A percentile compares a stretch with the other conserved stretches of the same genome.
These are phyloP conservation scores for Haplosporangium sp. DNA, from an alignment of 371 early-diverging fungal genomes.

Conservation along the genomic window DNA sequence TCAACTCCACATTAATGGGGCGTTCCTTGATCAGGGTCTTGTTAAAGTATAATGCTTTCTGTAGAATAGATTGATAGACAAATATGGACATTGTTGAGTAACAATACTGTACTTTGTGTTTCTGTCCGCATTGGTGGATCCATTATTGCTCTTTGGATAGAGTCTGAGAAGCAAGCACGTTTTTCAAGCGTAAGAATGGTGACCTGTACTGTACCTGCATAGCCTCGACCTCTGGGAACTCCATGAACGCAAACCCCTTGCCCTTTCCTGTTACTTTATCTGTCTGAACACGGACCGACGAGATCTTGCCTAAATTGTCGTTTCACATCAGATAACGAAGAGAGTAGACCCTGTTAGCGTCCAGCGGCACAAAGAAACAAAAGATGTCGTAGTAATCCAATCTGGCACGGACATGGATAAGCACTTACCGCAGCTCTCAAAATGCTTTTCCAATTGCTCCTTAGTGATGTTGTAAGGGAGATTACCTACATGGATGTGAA, in stretches of 20 bases:
- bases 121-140: too few species aligned
- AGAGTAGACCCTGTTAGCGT: too few species aligned
- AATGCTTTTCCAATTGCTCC: constrained; percentile 72
- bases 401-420: too few species aligned
- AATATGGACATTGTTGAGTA: too few species aligned
- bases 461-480: constrained; percentile 74
- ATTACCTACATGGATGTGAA: constrained; percentile 63
- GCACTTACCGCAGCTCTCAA: constrained; percentile 64
- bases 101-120: too few species aligned
- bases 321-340: too few species aligned
- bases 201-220: constrained; percentile 60
- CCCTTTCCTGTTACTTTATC: constrained; percentile 79
- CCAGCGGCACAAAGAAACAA: background rate
- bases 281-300: constrained; percentile 75
- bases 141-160: too few species aligned
- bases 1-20: constrained; percentile 83
- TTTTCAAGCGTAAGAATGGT: background rate
- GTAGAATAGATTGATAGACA: background rate
- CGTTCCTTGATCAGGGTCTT: constrained; percentile 72
- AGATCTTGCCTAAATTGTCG: constrained; percentile 57
- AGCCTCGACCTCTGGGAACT: constrained; percentile 68
- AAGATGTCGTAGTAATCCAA: background rate
- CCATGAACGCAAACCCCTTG: constrained; percentile 84
- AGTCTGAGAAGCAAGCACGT: background rate
- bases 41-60: constrained; percentile 78